Base-by-base conservation (phyloP, 176 grass and related monocot species). In the Miscanthus lutarioriparius region DNA sequence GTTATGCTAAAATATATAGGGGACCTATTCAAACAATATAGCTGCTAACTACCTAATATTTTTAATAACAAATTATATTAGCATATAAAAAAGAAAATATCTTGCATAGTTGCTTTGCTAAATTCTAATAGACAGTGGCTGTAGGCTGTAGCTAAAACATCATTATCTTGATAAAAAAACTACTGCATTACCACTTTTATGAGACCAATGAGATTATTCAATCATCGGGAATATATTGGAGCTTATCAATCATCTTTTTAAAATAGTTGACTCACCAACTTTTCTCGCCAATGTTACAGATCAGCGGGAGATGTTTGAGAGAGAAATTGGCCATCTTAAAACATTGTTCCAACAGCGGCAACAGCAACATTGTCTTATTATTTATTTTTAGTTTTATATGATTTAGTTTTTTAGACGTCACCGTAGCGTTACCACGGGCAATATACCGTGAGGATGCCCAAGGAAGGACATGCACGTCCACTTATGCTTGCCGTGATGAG, bases 261-360 rank as follows among this genome's bases (percentile, higher is more conserved):
- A 4, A 51, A 51, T 1, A 51, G 5, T 7, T 51, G 48, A 6
- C 16, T 51, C 48, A 51, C 48, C 48, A 43, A 1, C 2, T 19
- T 63, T 70, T 71, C 84, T 67, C 41, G 44, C 10, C 16, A 45
- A 72, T 87, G 51, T n/a, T n/a, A n/a, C 86, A 94, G 88, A 91
- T 75, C 92, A 97, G 8, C 92, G 94, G 8, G 95, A 97, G 92
- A 92, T 92, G 95, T 91, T 94, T 84, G 95, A 97, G 75, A 76
- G 84, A 67, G 92, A 92, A 86, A 86, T 94, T 19, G 86, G 83
- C n/a, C 87, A 81, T 20, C 83, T 94, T n/a, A n/a, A n/a, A 72
- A 78, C 47, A 64, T 77, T 94, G 41, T 94, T 89, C 80, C 94
- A 89, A 41, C 87, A 90, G 22, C 86, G 92, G 12, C 94, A 92